A percentile compares a stretch with the other conserved stretches of the same genome.
phyloP scores from a whole-genome alignment of 805 yeast species.

The Metschnikowia lunata region DNA sequence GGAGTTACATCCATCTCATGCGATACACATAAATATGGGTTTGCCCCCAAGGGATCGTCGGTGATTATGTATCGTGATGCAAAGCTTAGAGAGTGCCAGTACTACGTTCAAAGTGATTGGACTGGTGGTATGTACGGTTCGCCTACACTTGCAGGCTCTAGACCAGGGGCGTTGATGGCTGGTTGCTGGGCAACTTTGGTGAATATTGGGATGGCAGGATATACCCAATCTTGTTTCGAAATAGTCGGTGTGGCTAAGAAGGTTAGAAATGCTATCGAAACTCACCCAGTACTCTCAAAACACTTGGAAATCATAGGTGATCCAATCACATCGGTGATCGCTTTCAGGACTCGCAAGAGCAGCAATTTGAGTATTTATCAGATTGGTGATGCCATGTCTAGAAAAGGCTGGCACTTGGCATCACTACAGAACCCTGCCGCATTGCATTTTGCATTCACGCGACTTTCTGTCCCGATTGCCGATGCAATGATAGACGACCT shows the following conservation, averaged over 20 bases:
- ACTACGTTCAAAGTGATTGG: conserved; percentile 82
- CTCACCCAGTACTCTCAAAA: conserved; percentile 40
- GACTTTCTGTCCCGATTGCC: conserved; percentile 56
- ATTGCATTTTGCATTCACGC: conserved; percentile 83
- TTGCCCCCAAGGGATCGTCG: conserved; percentile 96
- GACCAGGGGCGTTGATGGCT: conserved; percentile 96
- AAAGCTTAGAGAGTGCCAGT: conserved; percentile 72
- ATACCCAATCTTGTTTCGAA: conserved; percentile 56
- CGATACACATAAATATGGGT: conserved; percentile 98
- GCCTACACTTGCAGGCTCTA: conserved; percentile 92
- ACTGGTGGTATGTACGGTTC: conserved; percentile 94
- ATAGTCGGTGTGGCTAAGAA: conserved; percentile 64
- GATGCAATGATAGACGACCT: conserved; percentile 57
- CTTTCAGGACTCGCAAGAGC: conserved; percentile 53
- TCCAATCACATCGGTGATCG: conserved; percentile 76
- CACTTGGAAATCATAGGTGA: conserved; percentile 75
- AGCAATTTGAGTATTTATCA: conserved; percentile 62
- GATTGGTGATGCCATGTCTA: conserved; percentile 64
- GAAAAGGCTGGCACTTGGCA: conserved; percentile 84
- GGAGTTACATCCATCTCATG: conserved; percentile 98
- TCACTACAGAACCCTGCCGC: conserved; percentile 89
- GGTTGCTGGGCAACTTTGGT: conserved; percentile 97
- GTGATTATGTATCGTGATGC: conserved; percentile 80
- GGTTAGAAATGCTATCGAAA: conserved; percentile 46
- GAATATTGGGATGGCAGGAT: conserved; percentile 80